These are phyloP conservation scores for Tolypocladium amazonense DNA, from an alignment of 2,329 filamentous ascomycete genomes.

Conservation along the genomic window DNA sequence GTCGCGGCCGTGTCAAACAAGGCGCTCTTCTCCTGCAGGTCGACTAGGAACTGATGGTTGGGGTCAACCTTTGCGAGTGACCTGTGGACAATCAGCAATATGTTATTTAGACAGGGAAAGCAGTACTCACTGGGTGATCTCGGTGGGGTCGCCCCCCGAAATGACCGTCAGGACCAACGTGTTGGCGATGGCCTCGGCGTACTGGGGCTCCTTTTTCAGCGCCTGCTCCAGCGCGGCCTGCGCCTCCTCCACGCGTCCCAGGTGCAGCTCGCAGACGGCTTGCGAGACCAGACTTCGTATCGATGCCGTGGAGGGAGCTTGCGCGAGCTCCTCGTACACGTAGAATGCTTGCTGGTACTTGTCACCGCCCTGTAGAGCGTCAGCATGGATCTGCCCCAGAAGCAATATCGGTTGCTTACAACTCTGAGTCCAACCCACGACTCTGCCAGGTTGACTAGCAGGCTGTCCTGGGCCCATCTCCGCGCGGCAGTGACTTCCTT, in stretches of 20 bases:
- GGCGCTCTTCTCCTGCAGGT: constrained; percentile 76
- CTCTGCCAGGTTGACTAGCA: constrained; percentile 89
- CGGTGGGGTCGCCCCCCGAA: constrained; percentile 57
- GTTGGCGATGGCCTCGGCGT: constrained; percentile 72
- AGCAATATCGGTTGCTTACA: constrained; percentile 34
- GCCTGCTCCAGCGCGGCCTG: constrained; percentile 79
- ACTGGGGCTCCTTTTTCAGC: constrained; percentile 58
- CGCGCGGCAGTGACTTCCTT: constrained; percentile 83
- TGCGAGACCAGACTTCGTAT: constrained; percentile 71
- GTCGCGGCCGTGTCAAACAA: constrained; percentile 76
- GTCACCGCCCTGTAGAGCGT: constrained; percentile 62
- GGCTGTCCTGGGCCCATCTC: constrained; percentile 89
- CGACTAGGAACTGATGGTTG: constrained; percentile 59
- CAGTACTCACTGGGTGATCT: constrained; percentile 50
- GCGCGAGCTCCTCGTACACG: constrained; percentile 92
- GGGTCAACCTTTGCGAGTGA: constrained; percentile 48
- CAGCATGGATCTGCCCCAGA: constrained; percentile 8
- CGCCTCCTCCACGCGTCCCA: constrained; percentile 80
- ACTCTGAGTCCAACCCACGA: constrained; percentile 86
- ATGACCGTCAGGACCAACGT: constrained; percentile 69
- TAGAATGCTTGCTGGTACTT: constrained; percentile 97
- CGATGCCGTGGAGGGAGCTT: constrained; percentile 71
- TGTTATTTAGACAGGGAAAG: not conserved
- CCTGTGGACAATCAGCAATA: constrained; percentile 26
- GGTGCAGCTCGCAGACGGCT: constrained; percentile 82